Percentiles rank a stretch among this genome's conserved stretches.
Evolutionary conservation across 306 rosid species (phyloP).

Genomic region (Dalbergia oliveri): DNA sequence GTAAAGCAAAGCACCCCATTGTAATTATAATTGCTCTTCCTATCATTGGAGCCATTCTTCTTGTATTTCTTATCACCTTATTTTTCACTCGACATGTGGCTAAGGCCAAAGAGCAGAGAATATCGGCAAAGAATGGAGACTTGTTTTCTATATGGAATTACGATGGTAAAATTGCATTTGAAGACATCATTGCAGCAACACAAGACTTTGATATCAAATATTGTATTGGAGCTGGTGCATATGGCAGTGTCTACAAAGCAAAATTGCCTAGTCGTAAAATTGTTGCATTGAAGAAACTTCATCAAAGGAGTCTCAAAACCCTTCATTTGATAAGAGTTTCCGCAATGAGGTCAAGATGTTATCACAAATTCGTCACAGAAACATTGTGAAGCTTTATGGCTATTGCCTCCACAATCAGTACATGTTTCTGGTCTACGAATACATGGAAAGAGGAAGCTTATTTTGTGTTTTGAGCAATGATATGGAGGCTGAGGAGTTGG

Average conservation of each 20-base stretch:
- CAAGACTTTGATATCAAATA: conserved; percentile 24
- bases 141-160: conserved; percentile 23
- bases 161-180: conserved; percentile 29
- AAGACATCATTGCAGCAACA: conserved; percentile 32
- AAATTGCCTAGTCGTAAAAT: background rate
- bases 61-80: background rate
- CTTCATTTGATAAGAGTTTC: conserved; percentile 22
- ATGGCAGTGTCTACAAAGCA: conserved; percentile 10
- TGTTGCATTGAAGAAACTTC: conserved; percentile 26
- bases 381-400: conserved; percentile 29
- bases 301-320: conserved; percentile 11
- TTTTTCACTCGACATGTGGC: background rate
- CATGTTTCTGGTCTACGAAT: conserved; percentile 28
- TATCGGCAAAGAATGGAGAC: background rate
- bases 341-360: conserved; percentile 13
- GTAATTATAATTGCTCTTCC: background rate
- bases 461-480: background rate
- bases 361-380: background rate
- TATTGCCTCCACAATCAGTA: conserved; percentile 22
- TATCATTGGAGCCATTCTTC: background rate
- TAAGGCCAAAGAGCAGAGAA: background rate
- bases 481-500: background rate
- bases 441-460: conserved; percentile 40
- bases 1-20: background rate
- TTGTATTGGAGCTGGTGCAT: background rate